Evolutionary conservation across 2,329 filamentous ascomycete species (phyloP).

Genomic region (Cytospora paraplurivora): DNA sequence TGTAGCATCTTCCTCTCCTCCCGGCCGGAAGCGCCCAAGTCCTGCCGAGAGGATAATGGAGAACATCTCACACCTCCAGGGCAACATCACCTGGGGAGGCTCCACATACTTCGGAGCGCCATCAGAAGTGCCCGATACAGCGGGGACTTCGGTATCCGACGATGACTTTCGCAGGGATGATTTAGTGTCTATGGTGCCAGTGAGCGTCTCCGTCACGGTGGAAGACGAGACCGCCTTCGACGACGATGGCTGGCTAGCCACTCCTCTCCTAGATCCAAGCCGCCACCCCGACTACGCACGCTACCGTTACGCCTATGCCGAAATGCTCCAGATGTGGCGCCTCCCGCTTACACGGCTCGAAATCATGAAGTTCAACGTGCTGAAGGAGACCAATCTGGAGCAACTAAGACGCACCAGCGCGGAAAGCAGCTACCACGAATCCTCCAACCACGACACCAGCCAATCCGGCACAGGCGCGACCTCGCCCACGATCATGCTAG

Average conservation of each 20-base stretch:
- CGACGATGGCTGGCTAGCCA: conserved; percentile 66
- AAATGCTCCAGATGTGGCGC: conserved; percentile 68
- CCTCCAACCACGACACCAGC: conserved; percentile 39
- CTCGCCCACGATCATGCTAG: conserved; percentile 52
- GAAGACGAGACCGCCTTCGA: conserved; percentile 68
- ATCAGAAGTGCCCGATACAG: conserved; percentile 48
- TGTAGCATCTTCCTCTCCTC: conserved; percentile 46
- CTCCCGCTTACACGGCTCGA: conserved; percentile 65
- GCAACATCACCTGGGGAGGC: conserved; percentile 54
- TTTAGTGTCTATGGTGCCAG: conserved; percentile 49
- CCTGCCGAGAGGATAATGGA: conserved; percentile 63
- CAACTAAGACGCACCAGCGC: conserved; percentile 26
- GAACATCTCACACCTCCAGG: conserved; percentile 50
- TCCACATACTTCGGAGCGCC: conserved; percentile 47
- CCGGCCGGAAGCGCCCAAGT: conserved; percentile 56
- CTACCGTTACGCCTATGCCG: conserved; percentile 68
- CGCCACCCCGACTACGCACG: conserved; percentile 54
- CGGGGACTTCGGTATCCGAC: conserved; percentile 56
- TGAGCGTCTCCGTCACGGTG: conserved; percentile 55
- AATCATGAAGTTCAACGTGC: conserved; percentile 68
- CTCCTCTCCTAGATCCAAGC: conserved; percentile 57
- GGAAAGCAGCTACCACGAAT: conserved; percentile 41
- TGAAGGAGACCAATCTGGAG: conserved; percentile 49
- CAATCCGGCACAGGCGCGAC: conserved; percentile 39
- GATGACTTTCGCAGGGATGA: conserved; percentile 54